phyloP scores from a whole-genome alignment of 345 rosid genomes.

The Pistacia vera region DNA sequence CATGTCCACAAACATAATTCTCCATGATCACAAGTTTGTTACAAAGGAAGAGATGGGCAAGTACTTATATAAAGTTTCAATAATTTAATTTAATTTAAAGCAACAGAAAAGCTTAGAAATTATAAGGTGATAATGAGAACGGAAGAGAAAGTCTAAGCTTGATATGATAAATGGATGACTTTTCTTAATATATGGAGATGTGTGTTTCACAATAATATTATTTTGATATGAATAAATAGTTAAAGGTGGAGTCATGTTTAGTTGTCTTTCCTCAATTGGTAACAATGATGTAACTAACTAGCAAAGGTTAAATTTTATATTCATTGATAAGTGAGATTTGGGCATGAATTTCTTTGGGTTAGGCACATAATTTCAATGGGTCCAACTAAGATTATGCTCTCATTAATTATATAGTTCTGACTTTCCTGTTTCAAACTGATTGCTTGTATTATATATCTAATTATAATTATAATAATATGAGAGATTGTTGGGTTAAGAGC shows the following conservation, averaged over 20 bases:
- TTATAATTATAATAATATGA: not conserved
- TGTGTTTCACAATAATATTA: not conserved
- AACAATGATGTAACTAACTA: not conserved
- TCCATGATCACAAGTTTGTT: not conserved
- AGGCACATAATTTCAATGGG: not conserved
- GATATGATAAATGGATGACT: not conserved
- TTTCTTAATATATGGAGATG: not conserved
- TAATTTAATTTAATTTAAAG: not conserved
- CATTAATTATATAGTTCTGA: not conserved
- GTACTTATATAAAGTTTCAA: not conserved
- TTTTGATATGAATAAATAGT: not conserved
- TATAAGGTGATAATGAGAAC: not conserved
- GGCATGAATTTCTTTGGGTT: slow-evolving; percentile 8
- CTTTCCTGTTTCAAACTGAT: not conserved
- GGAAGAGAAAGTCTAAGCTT: not conserved
- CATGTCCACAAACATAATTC: not conserved
- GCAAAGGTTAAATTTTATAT: not conserved
- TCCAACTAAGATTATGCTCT: not conserved
- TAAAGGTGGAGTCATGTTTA: not conserved
- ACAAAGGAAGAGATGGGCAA: slow-evolving; percentile 1
- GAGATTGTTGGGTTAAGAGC: not conserved
- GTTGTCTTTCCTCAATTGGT: slow-evolving; percentile 8
- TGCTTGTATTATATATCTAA: not conserved
- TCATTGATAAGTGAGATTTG: slow-evolving; percentile 17
- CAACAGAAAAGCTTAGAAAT: not conserved